These are phyloP conservation scores for Ogataea angusta DNA, from an alignment of 805 yeast genomes.

Conservation along the genomic window DNA sequence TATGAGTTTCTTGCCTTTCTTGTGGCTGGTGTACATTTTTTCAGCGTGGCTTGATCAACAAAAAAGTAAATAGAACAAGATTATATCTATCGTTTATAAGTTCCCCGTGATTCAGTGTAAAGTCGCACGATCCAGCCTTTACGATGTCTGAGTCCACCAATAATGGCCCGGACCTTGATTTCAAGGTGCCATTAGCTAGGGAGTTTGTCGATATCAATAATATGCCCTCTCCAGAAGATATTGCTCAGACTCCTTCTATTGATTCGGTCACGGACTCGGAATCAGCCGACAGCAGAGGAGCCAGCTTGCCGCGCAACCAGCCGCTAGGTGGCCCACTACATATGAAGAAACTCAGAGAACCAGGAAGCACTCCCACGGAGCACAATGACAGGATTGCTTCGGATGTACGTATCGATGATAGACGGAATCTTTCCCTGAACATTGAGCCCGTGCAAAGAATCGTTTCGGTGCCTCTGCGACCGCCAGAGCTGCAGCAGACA, in stretches of 20 bases:
- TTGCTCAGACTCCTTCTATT: constrained; percentile 1
- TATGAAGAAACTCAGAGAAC: constrained; percentile 7
- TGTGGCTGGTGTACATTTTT: constrained; percentile 5
- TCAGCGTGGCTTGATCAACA: constrained; percentile 2
- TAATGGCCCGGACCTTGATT: background rate
- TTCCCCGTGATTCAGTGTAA: too few species aligned
- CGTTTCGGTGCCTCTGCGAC: constrained; percentile 27
- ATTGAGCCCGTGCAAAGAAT: constrained; percentile 30
- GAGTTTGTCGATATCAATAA: constrained; percentile 18
- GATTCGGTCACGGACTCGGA: constrained; percentile 1
- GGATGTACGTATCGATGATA: constrained; percentile 9
- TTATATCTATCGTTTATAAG: background rate
- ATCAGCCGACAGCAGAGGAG: background rate
- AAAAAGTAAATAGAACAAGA: constrained; percentile 9
- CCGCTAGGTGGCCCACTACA: background rate
- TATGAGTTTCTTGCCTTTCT: constrained; percentile 7
- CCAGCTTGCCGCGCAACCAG: background rate
- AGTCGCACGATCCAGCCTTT: background rate
- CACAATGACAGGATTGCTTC: background rate
- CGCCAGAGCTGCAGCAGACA: constrained; percentile 19
- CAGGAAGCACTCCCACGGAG: constrained; percentile 4
- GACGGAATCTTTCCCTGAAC: constrained; percentile 16
- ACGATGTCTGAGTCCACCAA: background rate
- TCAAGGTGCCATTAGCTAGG: constrained; percentile 2
- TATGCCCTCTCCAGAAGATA: constrained; percentile 25